Base-by-base conservation (phyloP, 2,329 filamentous ascomycete genomes). In the Fusarium tricinctum region DNA sequence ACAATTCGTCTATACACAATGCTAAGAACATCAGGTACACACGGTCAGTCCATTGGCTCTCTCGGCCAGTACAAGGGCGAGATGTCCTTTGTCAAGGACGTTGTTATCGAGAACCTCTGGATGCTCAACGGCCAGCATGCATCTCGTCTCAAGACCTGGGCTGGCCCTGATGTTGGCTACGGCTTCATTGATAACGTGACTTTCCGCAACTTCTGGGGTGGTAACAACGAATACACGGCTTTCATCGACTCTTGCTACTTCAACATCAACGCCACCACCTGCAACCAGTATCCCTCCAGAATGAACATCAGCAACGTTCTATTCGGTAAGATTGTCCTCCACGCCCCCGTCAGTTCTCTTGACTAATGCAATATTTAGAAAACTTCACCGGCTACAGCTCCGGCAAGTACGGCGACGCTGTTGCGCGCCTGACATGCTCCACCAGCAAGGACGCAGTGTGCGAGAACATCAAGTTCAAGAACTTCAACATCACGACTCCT, bases 161-260 rank as follows among this genome's bases (percentile, higher is more conserved):
- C 87, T 0, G 87, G 88, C 0, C 77, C 81, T 3, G 77, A 83
- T 44, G 84, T 85, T 1, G 88, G 88, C 3, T 88, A 88, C 60
- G 88, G 88, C 10, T 88, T 84, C 55, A 86, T 89, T 66, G 82
- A 85, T 68, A 90, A 89, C 72, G 81, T 89, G 47, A 89, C 88
- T 3, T 90, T 88, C 82, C 86, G 75, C 39, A 86, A 89, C 76
- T 85, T 89, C 68, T 85, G 83, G 76, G 81, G 87, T 40, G 85
- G 85, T 20, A 86, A 87, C 65, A 88, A 86, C 20, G 87, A 89
- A 66, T 82, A 83, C 63, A 82, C 85, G 0, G 81, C 88, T 22
- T 85, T 88, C 35, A 78, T 90, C 9, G 87, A 89, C 70, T 86
- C 87, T 28, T 89, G 88, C 77, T 89, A 89, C 76, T 89, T 89